Base-by-base conservation (phyloP, 306 rosid species). In the Oxytropis ochrocephala region DNA sequence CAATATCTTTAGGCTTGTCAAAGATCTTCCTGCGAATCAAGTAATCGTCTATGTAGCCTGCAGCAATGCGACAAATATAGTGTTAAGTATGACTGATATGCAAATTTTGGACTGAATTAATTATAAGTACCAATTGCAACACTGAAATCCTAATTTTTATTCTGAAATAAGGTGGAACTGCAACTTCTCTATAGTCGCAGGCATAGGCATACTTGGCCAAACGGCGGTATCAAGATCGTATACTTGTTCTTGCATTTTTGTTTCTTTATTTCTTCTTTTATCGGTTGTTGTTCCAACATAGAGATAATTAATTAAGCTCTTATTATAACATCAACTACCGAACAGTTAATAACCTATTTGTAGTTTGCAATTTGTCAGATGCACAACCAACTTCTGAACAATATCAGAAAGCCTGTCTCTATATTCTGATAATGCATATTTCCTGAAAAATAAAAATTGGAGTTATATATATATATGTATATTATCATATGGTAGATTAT, bases 1-100 rank as follows among this genome's bases (percentile, higher is more conserved):
- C 78, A 39, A 72, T 49, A 32, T 65, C 74, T 58, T 72, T 78
- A 27, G 78, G 74, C 1, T 44, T 78, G 4, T 72, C 69, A 65
- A 6, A 47, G 42, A 9, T 0, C 30, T 24, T 48, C 48, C 2
- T 72, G 29, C 73, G 73, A 12, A 0, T n/a, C 39, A 4, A 0
- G 49, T 29, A 18, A 30, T 72, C 70, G 0, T 52, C 65, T 2
- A 72, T 11, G 10, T 18, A 0, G 16, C 16, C 78, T 78, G 64
- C 63, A 64, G 64, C 63, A 64, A 53, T n/a, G 29, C 29, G 56
- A 53, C n/a, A 72, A 48, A 72, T n/a, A n/a, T n/a, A n/a, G n/a
- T n/a, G n/a, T n/a, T n/a, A n/a, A n/a, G n/a, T n/a, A n/a, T n/a
- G n/a, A n/a, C n/a, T n/a, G n/a, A n/a, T n/a, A n/a, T n/a, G n/a